Percentiles rank a stretch among this genome's conserved stretches.
phyloP scores from a whole-genome alignment of 352 stramenopile species.

The Phytophthora rubi region DNA sequence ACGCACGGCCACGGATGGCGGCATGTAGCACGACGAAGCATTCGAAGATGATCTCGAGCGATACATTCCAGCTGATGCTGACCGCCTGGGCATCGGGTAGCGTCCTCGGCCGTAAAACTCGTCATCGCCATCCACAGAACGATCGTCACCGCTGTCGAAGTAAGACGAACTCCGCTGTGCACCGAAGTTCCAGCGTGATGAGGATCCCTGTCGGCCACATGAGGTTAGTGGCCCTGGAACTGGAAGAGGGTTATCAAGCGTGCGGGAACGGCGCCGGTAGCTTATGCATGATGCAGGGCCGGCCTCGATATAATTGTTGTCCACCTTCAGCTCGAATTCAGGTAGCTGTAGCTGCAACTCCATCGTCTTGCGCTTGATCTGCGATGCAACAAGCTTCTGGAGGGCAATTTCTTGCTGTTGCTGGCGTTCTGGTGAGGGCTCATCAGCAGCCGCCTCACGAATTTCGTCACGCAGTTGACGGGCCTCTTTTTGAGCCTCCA shows the following conservation, averaged over 20 bases:
- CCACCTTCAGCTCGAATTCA: conserved; percentile 43
- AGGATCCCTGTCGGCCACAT: conserved; percentile 25
- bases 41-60: conserved; percentile 43
- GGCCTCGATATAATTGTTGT: conserved; percentile 39
- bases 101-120: conserved; percentile 23
- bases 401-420: conserved; percentile 77
- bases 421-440: conserved; percentile 74
- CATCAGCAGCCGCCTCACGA: conserved; percentile 53
- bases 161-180: conserved; percentile 29
- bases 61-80: conserved; percentile 44
- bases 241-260: conserved; percentile 28
- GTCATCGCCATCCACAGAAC: conserved; percentile 35
- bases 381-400: conserved; percentile 65
- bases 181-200: conserved; percentile 34
- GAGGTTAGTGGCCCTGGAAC: conserved; percentile 29
- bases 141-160: conserved; percentile 41
- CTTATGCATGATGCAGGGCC: conserved; percentile 34
- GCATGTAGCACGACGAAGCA: conserved; percentile 36
- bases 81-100: conserved; percentile 39
- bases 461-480: conserved; percentile 61
- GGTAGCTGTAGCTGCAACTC: conserved; percentile 53
- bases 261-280: conserved; percentile 25
- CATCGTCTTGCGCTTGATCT: conserved; percentile 70
- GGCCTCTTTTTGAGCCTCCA: conserved; percentile 48
- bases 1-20: conserved; percentile 27